Conservation (phyloP, 495 filamentous ascomycete genomes). For the Daldinia loculata region DNA sequence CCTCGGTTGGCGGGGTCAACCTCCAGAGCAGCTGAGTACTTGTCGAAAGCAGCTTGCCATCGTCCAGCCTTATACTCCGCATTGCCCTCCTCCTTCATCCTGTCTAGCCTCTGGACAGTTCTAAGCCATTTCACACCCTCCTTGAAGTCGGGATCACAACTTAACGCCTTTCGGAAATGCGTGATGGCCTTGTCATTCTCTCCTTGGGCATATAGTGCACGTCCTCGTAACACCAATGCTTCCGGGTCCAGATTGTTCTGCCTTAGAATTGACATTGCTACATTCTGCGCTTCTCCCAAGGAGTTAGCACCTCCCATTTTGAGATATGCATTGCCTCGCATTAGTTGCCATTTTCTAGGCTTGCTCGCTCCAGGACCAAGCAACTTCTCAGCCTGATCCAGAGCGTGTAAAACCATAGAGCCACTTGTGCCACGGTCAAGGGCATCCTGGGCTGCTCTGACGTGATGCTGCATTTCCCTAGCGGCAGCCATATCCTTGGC, state of each 20-base stretch:
- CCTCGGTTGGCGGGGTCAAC: slow-evolving; percentile 91
- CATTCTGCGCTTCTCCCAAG: slow-evolving; percentile 87
- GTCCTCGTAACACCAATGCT: slow-evolving; percentile 87
- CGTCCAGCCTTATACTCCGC: slow-evolving; percentile 83
- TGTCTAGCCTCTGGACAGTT: slow-evolving; percentile 87
- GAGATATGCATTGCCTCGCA: slow-evolving; percentile 92
- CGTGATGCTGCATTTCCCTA: slow-evolving; percentile 81
- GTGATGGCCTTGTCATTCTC: slow-evolving; percentile 96
- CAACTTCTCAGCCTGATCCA: slow-evolving; percentile 85
- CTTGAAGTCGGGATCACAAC: slow-evolving; percentile 91
- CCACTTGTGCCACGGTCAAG: slow-evolving; percentile 75
- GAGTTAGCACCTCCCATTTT: slow-evolving; percentile 92
- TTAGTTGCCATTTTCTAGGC: slow-evolving; percentile 90
- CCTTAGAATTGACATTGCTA: slow-evolving; percentile 85
- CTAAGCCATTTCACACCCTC: slow-evolving; percentile 83
- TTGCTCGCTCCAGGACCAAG: slow-evolving; percentile 75
- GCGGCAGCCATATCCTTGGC: slow-evolving; percentile 83
- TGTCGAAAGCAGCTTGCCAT: slow-evolving; percentile 80
- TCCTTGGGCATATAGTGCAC: slow-evolving; percentile 86
- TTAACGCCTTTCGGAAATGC: slow-evolving; percentile 87
- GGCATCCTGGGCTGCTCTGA: slow-evolving; percentile 81
- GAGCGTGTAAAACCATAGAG: slow-evolving; percentile 90
- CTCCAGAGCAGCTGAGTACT: slow-evolving; percentile 83
- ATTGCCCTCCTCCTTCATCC: slow-evolving; percentile 95
- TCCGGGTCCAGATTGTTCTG: slow-evolving; percentile 92